Conservation (phyloP, 257 asterid genomes). For the Verbascum thapsus region DNA sequence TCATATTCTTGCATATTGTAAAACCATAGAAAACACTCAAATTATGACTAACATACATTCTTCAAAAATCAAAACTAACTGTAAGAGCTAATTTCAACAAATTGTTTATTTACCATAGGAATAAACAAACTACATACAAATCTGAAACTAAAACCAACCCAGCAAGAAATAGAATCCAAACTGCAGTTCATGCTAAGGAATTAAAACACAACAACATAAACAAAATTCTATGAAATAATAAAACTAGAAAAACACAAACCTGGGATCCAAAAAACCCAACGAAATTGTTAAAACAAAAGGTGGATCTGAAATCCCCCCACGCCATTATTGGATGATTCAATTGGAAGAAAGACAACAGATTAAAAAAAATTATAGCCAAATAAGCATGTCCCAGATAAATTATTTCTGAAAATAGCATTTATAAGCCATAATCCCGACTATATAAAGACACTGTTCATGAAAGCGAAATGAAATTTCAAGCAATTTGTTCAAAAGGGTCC, state of each 20-base stretch:
- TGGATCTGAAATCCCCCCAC: slow-evolving; percentile 44
- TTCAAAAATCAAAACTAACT: slow-evolving; percentile 5
- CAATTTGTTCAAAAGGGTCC: slow-evolving; percentile 32
- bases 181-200: background rate
- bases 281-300: slow-evolving; percentile 34
- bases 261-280: slow-evolving; percentile 34
- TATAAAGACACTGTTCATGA: slow-evolving; percentile 23
- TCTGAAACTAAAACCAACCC: slow-evolving; percentile 16
- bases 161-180: background rate
- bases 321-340: slow-evolving; percentile 39
- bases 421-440: background rate
- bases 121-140: slow-evolving; percentile 2
- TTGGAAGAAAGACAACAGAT: slow-evolving; percentile 7
- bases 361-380: slow-evolving; percentile 23
- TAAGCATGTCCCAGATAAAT: slow-evolving; percentile 24
- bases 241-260: slow-evolving; percentile 35
- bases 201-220: background rate
- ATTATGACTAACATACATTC: background rate
- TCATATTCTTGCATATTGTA: slow-evolving; percentile 16
- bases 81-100: no score
- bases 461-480: slow-evolving; percentile 16
- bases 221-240: background rate
- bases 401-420: background rate
- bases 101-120: no score
- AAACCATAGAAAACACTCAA: background rate